Conservation (phyloP, 441 rosid genomes). For the Geranium incanum region DNA sequence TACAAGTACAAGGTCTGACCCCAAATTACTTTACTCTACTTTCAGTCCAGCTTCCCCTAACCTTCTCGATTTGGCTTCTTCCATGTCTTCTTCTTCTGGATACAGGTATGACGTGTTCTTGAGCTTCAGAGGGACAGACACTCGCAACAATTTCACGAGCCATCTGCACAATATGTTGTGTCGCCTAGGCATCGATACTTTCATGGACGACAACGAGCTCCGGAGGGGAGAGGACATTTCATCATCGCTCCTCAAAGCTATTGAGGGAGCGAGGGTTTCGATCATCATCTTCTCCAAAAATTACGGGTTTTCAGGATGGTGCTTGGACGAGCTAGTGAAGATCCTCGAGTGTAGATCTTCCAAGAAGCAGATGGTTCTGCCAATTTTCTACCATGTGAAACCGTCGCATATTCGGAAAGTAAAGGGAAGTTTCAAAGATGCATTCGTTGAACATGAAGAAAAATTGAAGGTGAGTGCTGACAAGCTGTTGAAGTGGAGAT, state of each 20-base stretch:
- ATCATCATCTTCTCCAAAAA: constrained; percentile 17
- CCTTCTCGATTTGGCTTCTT: background rate
- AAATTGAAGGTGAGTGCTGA: background rate
- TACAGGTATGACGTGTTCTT: constrained; percentile 18
- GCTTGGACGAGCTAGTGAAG: constrained; percentile 20
- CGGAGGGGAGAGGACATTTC: constrained; percentile 14
- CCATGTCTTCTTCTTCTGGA: background rate
- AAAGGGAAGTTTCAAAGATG: constrained; percentile 9
- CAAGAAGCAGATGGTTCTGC: constrained; percentile 13
- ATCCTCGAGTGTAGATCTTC: constrained; percentile 17
- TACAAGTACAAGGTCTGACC: no score
- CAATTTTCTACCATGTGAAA: constrained; percentile 20
- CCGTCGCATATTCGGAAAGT: constrained; percentile 19
- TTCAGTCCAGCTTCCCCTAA: no score
- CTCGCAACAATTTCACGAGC: constrained; percentile 2
- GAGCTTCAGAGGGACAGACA: constrained; percentile 18
- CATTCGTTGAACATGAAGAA: background rate
- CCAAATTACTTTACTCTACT: no score
- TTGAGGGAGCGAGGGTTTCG: constrained; percentile 15
- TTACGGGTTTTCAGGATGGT: constrained; percentile 19
- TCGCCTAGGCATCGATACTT: background rate
- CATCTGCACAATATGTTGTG: background rate
- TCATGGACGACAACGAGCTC: constrained; percentile 16
- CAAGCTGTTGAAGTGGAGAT: background rate
- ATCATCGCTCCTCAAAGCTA: background rate